Evolutionary conservation across 257 asterid genomes (phyloP).

Genomic region (Solanum arcanum): DNA sequence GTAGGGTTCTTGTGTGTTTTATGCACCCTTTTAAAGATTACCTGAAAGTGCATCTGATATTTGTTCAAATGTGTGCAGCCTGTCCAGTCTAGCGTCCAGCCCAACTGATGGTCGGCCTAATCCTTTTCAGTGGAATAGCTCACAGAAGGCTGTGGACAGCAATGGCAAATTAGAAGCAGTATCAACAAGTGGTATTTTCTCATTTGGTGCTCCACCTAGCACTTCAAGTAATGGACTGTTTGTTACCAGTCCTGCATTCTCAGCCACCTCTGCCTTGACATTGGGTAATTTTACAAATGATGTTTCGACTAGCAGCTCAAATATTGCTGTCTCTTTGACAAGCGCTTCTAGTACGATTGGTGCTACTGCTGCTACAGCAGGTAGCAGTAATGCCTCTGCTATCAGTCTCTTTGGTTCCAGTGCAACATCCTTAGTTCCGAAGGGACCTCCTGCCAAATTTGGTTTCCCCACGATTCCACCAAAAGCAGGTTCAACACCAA

Average conservation of each 20-base stretch:
- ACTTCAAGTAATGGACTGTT: constrained; percentile 17
- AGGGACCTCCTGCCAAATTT: constrained; percentile 16
- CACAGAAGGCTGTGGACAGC: constrained; percentile 17
- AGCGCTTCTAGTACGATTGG: constrained; percentile 14
- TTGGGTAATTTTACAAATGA: constrained; percentile 16
- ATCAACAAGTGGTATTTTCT: neutral
- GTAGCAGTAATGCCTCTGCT: constrained; percentile 9
- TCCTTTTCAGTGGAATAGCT: constrained; percentile 18
- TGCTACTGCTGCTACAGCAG: constrained; percentile 3
- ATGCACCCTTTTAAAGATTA: neutral
- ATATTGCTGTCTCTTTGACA: constrained; percentile 20
- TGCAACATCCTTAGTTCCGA: constrained; percentile 14
- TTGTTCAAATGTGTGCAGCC: constrained; percentile 30
- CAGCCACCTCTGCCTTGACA: constrained; percentile 10
- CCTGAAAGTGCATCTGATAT: neutral
- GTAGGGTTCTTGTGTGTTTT: neutral
- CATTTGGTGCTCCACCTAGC: neutral
- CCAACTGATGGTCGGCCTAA: constrained; percentile 10
- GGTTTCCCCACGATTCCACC: constrained; percentile 25
- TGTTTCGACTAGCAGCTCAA: constrained; percentile 8
- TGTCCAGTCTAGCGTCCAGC: constrained; percentile 8
- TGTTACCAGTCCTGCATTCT: constrained; percentile 11
- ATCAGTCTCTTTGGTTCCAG: constrained; percentile 24
- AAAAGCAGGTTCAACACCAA: constrained; percentile 11
- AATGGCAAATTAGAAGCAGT: constrained; percentile 28